phyloP scores from a whole-genome alignment of 2,329 filamentous ascomycete genomes.

The Blumeria hordei region DNA sequence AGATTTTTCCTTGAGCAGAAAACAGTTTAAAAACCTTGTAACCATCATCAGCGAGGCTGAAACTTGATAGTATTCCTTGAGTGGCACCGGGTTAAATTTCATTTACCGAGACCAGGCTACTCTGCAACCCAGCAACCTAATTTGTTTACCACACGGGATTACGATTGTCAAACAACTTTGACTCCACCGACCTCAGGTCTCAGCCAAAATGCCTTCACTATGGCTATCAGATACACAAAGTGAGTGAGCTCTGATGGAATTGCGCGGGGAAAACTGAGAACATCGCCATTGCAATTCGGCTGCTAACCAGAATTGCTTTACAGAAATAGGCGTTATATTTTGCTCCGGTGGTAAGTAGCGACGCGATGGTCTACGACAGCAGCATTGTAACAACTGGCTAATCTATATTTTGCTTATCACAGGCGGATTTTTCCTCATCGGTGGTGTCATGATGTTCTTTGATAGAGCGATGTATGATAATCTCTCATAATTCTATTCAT shows the following conservation, averaged over 20 bases:
- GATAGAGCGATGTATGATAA: constrained; percentile 67
- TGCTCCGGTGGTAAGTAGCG: constrained; percentile 70
- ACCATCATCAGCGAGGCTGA: neutral
- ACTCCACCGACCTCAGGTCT: too few relatives aligned
- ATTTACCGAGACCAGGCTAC: neutral
- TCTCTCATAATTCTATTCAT: neutral
- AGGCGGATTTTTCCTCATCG: constrained; percentile 89
- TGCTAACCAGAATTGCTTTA: constrained; percentile 10
- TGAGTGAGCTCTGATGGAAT: constrained; percentile 23
- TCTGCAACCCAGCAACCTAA: neutral
- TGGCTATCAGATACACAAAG: constrained; percentile 93
- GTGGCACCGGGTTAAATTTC: neutral
- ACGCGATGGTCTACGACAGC: constrained; percentile 3
- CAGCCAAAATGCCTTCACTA: constrained; percentile 31
- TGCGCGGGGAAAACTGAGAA: neutral
- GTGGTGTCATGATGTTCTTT: constrained; percentile 91
- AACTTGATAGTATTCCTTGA: neutral
- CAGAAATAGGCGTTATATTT: constrained; percentile 93
- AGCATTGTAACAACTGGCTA: neutral
- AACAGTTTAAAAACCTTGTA: too few relatives aligned
- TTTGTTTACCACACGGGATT: neutral
- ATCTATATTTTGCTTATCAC: constrained; percentile 4
- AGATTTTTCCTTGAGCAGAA: too few relatives aligned
- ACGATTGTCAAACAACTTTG: neutral
- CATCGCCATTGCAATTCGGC: neutral